Percentiles rank a stretch among this genome's conserved stretches.
phyloP scores from a whole-genome alignment of 371 early-diverging fungal genomes.

The Syncephalastrum racemosum region DNA sequence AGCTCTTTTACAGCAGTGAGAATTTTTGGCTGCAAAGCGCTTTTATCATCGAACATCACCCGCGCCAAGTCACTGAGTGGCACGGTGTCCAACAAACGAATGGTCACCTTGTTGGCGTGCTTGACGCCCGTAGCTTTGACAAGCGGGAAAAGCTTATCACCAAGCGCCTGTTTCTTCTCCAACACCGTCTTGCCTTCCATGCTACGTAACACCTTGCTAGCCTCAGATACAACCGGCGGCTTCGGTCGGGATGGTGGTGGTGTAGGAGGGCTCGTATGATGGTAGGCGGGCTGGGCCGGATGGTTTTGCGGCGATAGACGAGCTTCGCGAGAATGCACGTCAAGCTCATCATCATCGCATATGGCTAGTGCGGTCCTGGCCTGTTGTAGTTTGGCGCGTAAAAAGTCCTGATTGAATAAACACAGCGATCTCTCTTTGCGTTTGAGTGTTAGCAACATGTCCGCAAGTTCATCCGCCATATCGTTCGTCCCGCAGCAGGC shows the following conservation, averaged over 20 bases:
- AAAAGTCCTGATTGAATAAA: conserved; percentile 44
- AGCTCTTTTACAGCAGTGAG: conserved; percentile 20
- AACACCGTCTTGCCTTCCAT: conserved; percentile 24
- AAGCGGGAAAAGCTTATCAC: conserved; percentile 39
- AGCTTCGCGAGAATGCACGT: conserved; percentile 2
- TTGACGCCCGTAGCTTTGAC: conserved; percentile 32
- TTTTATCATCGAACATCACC: conserved; percentile 39
- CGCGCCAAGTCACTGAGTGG: conserved; percentile 44
- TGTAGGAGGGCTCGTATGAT: background rate
- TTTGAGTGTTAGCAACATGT: conserved; percentile 46
- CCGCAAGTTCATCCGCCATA: conserved; percentile 40
- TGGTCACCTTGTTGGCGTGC: conserved; percentile 42
- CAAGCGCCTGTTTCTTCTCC: conserved; percentile 41
- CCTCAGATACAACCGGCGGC: background rate
- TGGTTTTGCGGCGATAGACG: background rate
- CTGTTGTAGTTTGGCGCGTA: conserved; percentile 34
- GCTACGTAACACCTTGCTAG: background rate
- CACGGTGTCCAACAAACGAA: conserved; percentile 49
- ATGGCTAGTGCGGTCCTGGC: conserved; percentile 46
- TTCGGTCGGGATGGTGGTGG: background rate
- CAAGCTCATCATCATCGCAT: conserved; percentile 31
- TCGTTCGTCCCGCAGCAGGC: conserved; percentile 16
- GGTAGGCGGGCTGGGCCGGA: background rate
- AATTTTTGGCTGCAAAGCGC: conserved; percentile 34
- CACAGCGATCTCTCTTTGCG: conserved; percentile 47